Evolutionary conservation across 164 flowering plant species (phyloP), one percentile per base, ranked within the genome.

Genomic region (Cinnamomum micranthum): DNA sequence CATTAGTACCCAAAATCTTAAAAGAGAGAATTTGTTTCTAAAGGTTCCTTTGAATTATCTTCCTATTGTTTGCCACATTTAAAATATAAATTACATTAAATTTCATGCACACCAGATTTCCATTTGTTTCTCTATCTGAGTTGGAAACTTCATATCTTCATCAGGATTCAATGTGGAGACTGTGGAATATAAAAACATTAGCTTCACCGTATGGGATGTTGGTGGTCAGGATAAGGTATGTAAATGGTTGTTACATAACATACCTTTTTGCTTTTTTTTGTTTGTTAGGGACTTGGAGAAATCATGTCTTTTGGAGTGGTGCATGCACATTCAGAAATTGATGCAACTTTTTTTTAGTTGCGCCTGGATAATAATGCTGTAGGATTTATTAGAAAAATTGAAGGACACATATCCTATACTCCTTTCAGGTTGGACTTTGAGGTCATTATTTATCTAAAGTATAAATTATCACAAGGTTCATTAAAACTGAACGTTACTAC

Each of bases 121-220:
- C 1, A 47, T 41, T 71, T n/a, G n/a, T 28, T 58, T 58, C 55
- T 15, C 15, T 52, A 14, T 24, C 25, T 58, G 23, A 58, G 13
- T 35, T 71, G 25, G 20, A 7, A 6, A 10, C 6, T 71, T 52
- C 9, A 9, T 51, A 23, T 52, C 59, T 20, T 15, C 1, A 12
- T 12, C 69, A 90, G 91, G 94, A 66, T 90, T 90, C 75, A 90
- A 90, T 73, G 91, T 88, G 77, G 90, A 90, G 82, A 90, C 91
- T 74, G 91, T 90, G 65, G 93, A 90, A 78, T 90, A 90, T 41
- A 90, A 88, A 84, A 90, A 90, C 82, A 88, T 88, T 68, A 90
- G 94, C 86, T 90, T 90, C 79, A 90, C 94, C 6, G 94, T 90
- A 23, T 90, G 94, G 94, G 94, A 90, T 86, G 94, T 90, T 13